Conservation (phyloP, 1,284 basidiomycete species). For the Marasmius tenuissimus region DNA sequence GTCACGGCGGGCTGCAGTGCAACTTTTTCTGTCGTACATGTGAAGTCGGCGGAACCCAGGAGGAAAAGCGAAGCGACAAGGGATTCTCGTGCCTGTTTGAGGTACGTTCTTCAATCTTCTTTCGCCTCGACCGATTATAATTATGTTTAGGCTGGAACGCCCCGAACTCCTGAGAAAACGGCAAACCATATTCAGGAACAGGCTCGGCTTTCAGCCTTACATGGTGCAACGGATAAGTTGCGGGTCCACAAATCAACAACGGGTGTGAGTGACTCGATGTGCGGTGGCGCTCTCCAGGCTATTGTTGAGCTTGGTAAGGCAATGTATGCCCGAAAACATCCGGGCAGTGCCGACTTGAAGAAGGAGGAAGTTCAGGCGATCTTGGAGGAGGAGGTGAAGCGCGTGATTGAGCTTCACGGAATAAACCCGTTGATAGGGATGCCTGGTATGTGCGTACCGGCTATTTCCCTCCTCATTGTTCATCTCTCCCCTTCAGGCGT, state of each 20-base stretch:
- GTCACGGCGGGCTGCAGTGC: constrained; percentile 21
- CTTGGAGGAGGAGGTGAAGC: background rate
- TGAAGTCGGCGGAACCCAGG: constrained; percentile 20
- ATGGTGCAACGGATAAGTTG: constrained; percentile 27
- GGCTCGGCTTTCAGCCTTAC: constrained; percentile 6
- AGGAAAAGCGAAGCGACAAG: constrained; percentile 19
- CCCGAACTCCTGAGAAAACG: background rate
- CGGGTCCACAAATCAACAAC: constrained; percentile 28
- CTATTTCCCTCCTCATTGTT: background rate
- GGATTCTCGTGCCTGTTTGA: constrained; percentile 10
- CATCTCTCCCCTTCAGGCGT: constrained; percentile 17
- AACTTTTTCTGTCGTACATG: constrained; percentile 24
- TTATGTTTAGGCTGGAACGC: background rate
- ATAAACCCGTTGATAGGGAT: background rate
- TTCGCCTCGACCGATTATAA: constrained; percentile 13
- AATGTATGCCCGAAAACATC: constrained; percentile 1
- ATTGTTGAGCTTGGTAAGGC: constrained; percentile 14
- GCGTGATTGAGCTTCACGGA: background rate
- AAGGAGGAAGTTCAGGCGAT: background rate
- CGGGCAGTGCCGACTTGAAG: background rate
- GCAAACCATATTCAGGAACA: background rate
- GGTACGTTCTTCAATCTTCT: background rate
- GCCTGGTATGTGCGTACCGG: background rate
- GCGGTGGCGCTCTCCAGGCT: constrained; percentile 1
- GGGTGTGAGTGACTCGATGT: constrained; percentile 12